These are phyloP conservation scores for Malassezia obtusa DNA, from an alignment of 1,284 basidiomycete genomes.

Conservation along the genomic window DNA sequence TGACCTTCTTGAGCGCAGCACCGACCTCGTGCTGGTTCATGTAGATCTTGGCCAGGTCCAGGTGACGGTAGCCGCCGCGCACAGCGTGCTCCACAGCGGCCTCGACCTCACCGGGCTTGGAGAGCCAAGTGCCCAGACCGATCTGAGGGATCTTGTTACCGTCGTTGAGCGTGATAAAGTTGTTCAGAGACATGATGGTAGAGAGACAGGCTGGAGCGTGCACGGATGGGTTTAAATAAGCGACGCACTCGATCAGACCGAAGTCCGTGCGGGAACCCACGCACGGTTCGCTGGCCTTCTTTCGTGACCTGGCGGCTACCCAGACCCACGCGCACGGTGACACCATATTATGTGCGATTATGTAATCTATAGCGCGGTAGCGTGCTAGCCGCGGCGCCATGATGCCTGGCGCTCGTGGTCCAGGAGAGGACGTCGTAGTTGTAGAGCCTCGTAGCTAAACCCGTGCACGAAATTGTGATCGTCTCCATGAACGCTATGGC, in stretches of 20 bases:
- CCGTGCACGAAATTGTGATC: no score
- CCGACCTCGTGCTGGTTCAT: conserved; percentile 49
- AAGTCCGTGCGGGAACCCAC: neutral
- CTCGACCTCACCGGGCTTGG: conserved; percentile 66
- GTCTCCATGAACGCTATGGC: neutral
- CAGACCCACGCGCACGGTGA: no score
- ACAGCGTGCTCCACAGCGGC: conserved; percentile 51
- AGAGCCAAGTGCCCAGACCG: conserved; percentile 74
- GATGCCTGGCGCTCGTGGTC: no score
- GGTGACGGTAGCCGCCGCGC: conserved; percentile 40
- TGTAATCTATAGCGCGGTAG: no score
- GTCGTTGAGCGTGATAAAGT: conserved; percentile 38
- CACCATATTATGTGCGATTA: no score
- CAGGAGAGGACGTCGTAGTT: no score
- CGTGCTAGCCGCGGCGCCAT: no score
- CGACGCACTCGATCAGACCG: neutral
- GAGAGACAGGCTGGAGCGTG: neutral
- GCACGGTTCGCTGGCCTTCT: neutral
- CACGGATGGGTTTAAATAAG: neutral
- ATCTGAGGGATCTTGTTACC: conserved; percentile 44
- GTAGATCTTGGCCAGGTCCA: conserved; percentile 43
- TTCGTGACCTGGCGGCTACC: neutral
- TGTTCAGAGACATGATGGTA: conserved; percentile 31
- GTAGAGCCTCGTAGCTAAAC: no score
- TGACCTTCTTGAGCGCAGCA: conserved; percentile 49